Conservation (phyloP, 2,329 filamentous ascomycete genomes). For the Coniochaeta hoffmannii region DNA sequence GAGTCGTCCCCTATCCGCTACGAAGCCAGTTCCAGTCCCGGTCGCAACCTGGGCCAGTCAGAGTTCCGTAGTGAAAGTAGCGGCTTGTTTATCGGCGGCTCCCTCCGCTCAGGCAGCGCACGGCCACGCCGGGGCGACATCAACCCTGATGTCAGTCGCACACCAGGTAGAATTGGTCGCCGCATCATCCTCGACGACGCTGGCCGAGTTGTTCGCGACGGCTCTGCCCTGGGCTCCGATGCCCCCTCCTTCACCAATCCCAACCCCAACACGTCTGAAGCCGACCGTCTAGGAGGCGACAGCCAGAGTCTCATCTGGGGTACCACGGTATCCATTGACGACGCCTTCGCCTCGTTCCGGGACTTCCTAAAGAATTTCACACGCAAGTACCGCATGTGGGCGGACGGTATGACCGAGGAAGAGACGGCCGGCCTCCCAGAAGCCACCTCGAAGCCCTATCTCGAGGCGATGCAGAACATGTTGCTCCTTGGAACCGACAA, state of each 20-base stretch:
- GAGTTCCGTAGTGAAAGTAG: constrained; percentile 78
- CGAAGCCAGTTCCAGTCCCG: constrained; percentile 81
- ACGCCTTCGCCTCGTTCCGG: constrained; percentile 81
- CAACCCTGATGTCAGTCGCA: constrained; percentile 64
- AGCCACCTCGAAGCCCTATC: constrained; percentile 74
- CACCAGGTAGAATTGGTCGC: constrained; percentile 38
- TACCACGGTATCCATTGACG: constrained; percentile 89
- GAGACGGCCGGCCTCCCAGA: constrained; percentile 63
- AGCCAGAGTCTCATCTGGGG: constrained; percentile 89
- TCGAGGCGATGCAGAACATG: constrained; percentile 84
- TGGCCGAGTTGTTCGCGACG: constrained; percentile 50
- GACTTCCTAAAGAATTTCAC: constrained; percentile 91
- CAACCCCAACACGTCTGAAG: constrained; percentile 85
- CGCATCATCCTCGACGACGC: constrained; percentile 53
- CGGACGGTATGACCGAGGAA: constrained; percentile 73
- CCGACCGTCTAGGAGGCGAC: constrained; percentile 74
- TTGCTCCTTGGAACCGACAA: constrained; percentile 74
- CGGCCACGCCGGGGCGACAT: constrained; percentile 76
- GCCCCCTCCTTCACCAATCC: constrained; percentile 53
- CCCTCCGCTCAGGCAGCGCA: constrained; percentile 46
- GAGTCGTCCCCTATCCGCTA: constrained; percentile 92
- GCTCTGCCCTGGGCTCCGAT: constrained; percentile 44
- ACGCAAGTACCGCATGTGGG: constrained; percentile 88
- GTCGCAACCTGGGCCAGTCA: constrained; percentile 50
- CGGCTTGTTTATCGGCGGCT: constrained; percentile 75